These are phyloP conservation scores for Solanum habrochaites DNA, from an alignment of 257 asterid species.

Conservation along the genomic window DNA sequence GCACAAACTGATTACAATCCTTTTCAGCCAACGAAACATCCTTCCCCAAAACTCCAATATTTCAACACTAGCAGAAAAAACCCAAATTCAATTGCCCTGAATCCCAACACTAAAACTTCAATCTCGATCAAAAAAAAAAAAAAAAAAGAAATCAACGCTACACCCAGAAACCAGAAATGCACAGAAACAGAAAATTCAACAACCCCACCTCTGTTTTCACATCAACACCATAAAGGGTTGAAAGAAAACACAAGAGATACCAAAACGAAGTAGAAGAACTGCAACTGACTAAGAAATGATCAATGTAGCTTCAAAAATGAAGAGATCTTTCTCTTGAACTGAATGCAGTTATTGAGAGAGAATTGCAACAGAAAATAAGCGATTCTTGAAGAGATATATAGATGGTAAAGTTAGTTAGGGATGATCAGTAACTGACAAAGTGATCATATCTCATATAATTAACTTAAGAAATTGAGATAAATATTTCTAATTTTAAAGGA, in stretches of 20 bases:
- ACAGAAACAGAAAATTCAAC: background rate
- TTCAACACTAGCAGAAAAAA: background rate
- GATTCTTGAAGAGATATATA: background rate
- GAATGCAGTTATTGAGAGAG: background rate
- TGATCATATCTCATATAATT: too few relatives aligned
- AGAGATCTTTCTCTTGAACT: background rate
- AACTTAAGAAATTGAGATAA: too few relatives aligned
- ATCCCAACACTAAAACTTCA: background rate
- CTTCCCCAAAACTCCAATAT: background rate
- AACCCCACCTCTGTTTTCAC: background rate
- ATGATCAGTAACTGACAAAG: too few relatives aligned
- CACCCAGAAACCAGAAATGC: background rate
- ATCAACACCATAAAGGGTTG: background rate
- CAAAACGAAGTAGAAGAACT: background rate
- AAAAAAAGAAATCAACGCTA: background rate
- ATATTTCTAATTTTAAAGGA: too few relatives aligned
- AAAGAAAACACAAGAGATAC: background rate
- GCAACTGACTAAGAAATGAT: background rate
- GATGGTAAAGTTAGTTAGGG: background rate
- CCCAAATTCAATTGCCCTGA: background rate
- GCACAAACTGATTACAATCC: constrained; percentile 38
- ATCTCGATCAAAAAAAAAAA: background rate
- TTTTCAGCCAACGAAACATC: constrained; percentile 64
- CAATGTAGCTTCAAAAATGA: background rate
- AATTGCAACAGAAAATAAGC: background rate